These are phyloP conservation scores for Sphaceloma murrayae DNA, from an alignment of 2,329 filamentous ascomycete species.

Conservation along the genomic window DNA sequence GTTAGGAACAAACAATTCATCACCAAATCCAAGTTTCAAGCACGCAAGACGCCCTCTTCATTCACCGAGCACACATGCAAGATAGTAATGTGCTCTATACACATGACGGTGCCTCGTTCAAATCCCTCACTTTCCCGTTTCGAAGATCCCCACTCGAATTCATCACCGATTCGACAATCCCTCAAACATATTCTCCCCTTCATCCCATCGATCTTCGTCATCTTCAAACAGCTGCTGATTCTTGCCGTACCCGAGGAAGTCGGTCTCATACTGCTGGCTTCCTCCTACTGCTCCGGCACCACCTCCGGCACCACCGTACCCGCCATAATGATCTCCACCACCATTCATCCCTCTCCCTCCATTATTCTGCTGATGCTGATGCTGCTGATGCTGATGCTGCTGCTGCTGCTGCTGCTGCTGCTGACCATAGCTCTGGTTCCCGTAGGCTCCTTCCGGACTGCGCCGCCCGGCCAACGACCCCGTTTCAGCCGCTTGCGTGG, in stretches of 20 bases:
- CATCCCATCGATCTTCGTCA: conserved; percentile 13
- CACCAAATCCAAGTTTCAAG: no score
- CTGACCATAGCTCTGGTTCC: background rate
- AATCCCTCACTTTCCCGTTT: no score
- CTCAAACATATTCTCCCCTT: conserved; percentile 16
- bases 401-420: no score
- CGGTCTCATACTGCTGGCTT: conserved; percentile 6
- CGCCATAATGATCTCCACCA: background rate
- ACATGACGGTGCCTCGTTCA: no score
- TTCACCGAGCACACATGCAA: no score
- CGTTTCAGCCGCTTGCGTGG: conserved; percentile 15
- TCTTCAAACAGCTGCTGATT: conserved; percentile 14
- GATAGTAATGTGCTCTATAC: no score
- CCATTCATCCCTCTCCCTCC: background rate
- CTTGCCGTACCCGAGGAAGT: conserved; percentile 11
- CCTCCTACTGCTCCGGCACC: background rate
- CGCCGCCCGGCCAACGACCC: conserved; percentile 7
- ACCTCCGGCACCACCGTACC: background rate
- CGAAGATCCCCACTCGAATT: no score
- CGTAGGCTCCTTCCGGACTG: conserved; percentile 5
- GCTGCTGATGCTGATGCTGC: no score
- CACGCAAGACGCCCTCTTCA: no score
- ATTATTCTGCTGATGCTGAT: no score
- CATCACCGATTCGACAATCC: conserved; percentile 12
- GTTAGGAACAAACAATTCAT: no score